A percentile compares a stretch with the other conserved stretches of the same genome.
phyloP scores from a whole-genome alignment of 768 basidiomycete species.

The Megacollybia marginata region DNA sequence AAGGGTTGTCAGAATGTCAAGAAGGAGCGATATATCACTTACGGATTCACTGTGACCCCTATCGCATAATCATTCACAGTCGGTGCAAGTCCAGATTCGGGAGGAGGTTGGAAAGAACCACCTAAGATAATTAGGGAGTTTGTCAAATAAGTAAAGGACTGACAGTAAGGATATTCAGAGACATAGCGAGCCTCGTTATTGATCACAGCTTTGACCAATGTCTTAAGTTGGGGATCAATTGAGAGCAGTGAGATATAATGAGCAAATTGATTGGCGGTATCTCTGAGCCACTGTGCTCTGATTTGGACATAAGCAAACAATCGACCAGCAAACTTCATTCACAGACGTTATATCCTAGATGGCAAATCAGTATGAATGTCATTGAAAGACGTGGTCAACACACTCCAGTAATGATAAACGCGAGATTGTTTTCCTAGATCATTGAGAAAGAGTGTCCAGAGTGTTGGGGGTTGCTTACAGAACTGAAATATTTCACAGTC shows the following conservation, averaged over 20 bases:
- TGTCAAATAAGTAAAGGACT: constrained; percentile 15
- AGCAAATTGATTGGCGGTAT: constrained; percentile 79
- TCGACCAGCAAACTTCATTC: background rate
- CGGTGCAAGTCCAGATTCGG: constrained; percentile 60
- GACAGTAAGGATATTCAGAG: constrained; percentile 67
- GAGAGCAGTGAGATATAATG: constrained; percentile 57
- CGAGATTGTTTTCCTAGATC: constrained; percentile 53
- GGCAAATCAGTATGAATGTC: background rate
- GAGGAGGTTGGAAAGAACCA: constrained; percentile 75
- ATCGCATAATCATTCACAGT: constrained; percentile 65
- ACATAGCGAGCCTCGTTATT: constrained; percentile 76
- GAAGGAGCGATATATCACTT: constrained; percentile 16
- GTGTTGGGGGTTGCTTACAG: constrained; percentile 27
- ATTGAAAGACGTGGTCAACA: constrained; percentile 12
- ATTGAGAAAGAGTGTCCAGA: background rate
- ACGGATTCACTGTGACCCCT: constrained; percentile 70
- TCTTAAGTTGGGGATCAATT: constrained; percentile 49
- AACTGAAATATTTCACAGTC: constrained; percentile 68
- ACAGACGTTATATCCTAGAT: constrained; percentile 67
- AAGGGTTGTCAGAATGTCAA: background rate
- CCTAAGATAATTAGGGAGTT: constrained; percentile 18
- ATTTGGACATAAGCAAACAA: background rate
- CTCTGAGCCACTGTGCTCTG: constrained; percentile 80
- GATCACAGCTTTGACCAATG: constrained; percentile 72
- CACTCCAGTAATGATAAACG: constrained; percentile 77